These are phyloP conservation scores for Ceratobasidium papillatum DNA, from an alignment of 1,284 basidiomycete genomes.

Conservation along the genomic window DNA sequence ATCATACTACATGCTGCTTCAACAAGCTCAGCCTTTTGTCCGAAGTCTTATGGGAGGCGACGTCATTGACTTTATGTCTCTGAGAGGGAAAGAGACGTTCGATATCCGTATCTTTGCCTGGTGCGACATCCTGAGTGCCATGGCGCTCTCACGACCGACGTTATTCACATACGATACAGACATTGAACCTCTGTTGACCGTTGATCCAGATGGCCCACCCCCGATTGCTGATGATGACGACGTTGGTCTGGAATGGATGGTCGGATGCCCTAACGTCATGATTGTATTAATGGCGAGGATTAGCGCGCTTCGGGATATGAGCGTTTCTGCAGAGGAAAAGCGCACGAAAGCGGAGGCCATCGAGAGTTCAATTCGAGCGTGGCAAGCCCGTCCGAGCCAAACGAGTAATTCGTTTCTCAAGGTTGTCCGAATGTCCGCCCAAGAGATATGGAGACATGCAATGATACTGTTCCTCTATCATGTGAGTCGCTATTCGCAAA, in stretches of 20 bases:
- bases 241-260: constrained; percentile 39
- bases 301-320: constrained; percentile 29
- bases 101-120: constrained; percentile 36
- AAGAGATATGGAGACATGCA: constrained; percentile 35
- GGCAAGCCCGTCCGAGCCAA: constrained; percentile 33
- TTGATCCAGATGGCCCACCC: constrained; percentile 22
- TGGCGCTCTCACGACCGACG: constrained; percentile 36
- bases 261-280: constrained; percentile 37
- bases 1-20: constrained; percentile 20
- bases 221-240: constrained; percentile 30
- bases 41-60: constrained; percentile 24
- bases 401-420: constrained; percentile 39
- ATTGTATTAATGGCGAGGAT: constrained; percentile 37
- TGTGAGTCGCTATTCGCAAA: constrained; percentile 27
- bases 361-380: constrained; percentile 25
- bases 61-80: constrained; percentile 36
- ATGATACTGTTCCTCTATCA: constrained; percentile 39
- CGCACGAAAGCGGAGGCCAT: constrained; percentile 14
- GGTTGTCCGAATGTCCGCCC: constrained; percentile 38
- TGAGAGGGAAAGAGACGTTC: constrained; percentile 36
- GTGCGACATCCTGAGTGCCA: constrained; percentile 38
- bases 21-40: constrained; percentile 33
- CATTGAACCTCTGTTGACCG: constrained; percentile 17
- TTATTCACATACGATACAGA: constrained; percentile 36
- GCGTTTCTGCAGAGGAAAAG: constrained; percentile 11